These are phyloP conservation scores for Alloteropsis semialata DNA, from an alignment of 176 grass and related monocot genomes.

Conservation along the genomic window DNA sequence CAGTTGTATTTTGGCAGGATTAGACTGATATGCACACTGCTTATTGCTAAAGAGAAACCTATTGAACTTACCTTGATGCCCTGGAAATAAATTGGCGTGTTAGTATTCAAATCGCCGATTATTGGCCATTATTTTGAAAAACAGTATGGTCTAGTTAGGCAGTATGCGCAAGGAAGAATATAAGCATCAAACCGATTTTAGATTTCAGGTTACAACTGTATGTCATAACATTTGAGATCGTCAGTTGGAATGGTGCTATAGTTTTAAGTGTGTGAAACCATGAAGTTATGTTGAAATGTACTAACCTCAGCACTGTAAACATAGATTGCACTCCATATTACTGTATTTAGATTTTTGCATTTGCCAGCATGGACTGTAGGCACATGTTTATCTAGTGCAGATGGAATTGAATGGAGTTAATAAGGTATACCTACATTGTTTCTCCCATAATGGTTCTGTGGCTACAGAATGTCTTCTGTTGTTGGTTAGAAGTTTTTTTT, in stretches of 20 bases:
- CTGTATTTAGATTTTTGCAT: background rate
- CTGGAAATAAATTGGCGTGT: background rate
- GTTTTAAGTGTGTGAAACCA: background rate
- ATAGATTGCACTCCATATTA: background rate
- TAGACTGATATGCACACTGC: background rate
- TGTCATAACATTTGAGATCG: background rate
- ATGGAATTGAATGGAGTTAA: background rate
- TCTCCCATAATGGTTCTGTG: background rate
- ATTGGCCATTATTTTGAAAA: background rate
- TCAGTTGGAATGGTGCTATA: background rate
- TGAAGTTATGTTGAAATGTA: background rate
- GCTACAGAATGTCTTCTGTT: background rate
- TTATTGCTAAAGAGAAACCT: background rate
- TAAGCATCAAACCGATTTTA: background rate
- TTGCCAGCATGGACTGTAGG: background rate
- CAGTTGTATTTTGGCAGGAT: background rate
- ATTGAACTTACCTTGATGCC: background rate
- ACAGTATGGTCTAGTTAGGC: background rate
- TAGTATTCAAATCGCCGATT: slow-evolving; percentile 9
- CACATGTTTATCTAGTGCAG: background rate
- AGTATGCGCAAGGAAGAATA: background rate
- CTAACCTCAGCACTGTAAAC: background rate
- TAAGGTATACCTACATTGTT: background rate
- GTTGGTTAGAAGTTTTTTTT: background rate
- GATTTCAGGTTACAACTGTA: background rate